Evolutionary conservation across 2,329 filamentous ascomycete species (phyloP), one percentile per base, ranked within the genome.

Genomic region (Parafenestella ontariensis): DNA sequence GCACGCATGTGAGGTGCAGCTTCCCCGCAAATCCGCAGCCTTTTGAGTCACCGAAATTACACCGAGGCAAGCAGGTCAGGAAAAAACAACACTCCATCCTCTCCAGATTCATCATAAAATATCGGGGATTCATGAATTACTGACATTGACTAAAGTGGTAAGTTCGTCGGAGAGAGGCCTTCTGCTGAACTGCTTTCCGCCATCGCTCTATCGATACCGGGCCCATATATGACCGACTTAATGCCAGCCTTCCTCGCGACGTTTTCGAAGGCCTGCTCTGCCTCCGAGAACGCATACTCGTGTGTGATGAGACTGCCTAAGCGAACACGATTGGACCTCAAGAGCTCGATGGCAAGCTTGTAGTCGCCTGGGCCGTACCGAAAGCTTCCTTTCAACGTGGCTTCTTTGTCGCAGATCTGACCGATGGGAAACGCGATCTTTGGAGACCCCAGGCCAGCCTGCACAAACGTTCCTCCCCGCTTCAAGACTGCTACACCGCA

Each of bases 311-410:
- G 55, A 31, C 45, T 46, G 7, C 47, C 39, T 15, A 66, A 46
- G n/a, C 51, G 34, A 23, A 64, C 48, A 9, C 56, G 52, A 3
- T 53, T 46, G 8, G 51, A 59, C 3, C 43, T 13, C 6, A 68
- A 33, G 11, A 68, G 34, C 20, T 60, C 52, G 3, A 68, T 57
- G 4, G 57, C 60, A 28, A 66, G 28, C 28, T 58, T 54, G 40
- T 70, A 73, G 46, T 68, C 65, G 4, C 66, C 69, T 18, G 67
- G 61, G 1, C 64, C 65, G 42, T 73, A 72, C 18, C 70, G 61
- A 45, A 73, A 71, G 43, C 61, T 67, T 5, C 62, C 64, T 31
- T 66, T 69, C 41, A 65, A 51, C 3, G 48, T 59, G 6, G 53
- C 59, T 52, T 71, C 69, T 41, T 70, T 70, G 23, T 61, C 60